Conservation (phyloP, 2,329 filamentous ascomycete species). For the Septoria petroselini region DNA sequence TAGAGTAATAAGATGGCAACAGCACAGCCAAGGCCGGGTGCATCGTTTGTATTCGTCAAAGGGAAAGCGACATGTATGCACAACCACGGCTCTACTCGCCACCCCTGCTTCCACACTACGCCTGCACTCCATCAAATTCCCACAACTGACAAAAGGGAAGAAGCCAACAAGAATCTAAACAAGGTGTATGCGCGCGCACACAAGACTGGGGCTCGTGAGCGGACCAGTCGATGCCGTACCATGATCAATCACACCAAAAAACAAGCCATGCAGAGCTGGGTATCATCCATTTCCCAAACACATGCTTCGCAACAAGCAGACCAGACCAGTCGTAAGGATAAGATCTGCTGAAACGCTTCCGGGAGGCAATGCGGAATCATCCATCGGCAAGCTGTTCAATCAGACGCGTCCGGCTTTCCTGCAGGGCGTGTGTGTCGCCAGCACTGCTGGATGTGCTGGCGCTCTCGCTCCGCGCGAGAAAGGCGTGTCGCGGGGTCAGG, state of each 20-base stretch:
- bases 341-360: constrained; percentile 9
- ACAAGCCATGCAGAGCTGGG: constrained; percentile 16
- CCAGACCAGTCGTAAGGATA: constrained; percentile 14
- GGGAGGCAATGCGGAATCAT: not conserved
- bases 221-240: too few species aligned
- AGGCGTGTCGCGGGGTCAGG: constrained; percentile 29
- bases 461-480: constrained; percentile 33
- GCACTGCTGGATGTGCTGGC: constrained; percentile 21
- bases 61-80: too few species aligned
- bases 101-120: too few species aligned
- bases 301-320: constrained; percentile 9
- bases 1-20: too few species aligned
- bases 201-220: too few species aligned
- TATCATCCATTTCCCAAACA: constrained; percentile 24
- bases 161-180: not conserved
- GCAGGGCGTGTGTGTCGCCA: constrained; percentile 11
- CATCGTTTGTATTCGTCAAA: not conserved
- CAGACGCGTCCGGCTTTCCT: constrained; percentile 15
- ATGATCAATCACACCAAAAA: not conserved
- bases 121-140: not conserved
- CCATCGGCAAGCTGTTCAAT: constrained; percentile 15
- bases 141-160: not conserved
- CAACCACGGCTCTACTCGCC: too few species aligned
- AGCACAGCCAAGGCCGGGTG: not conserved
- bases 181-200: not conserved